phyloP scores from a whole-genome alignment of 148 eudicot genomes.

The Selenicereus undatus region DNA sequence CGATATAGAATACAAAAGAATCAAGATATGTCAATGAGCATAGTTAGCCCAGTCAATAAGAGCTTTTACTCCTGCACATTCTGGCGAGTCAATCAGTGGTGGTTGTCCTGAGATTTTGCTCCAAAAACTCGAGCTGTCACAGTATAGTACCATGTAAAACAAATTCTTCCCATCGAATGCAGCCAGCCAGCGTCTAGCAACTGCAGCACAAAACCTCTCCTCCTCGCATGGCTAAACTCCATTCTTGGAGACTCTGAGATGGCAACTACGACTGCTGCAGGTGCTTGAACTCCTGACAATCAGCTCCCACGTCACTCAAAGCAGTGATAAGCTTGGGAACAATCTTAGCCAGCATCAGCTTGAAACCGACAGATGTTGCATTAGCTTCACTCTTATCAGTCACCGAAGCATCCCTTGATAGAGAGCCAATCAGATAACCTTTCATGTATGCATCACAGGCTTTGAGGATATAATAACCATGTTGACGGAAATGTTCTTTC shows the following conservation, averaged over 20 bases:
- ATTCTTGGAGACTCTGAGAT: not conserved
- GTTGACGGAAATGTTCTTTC: slow-evolving; percentile 64
- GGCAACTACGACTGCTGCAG: slow-evolving; percentile 40
- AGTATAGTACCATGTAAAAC: not conserved
- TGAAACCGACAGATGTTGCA: slow-evolving; percentile 93
- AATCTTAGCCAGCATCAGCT: slow-evolving; percentile 88
- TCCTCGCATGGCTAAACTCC: slow-evolving; percentile 9
- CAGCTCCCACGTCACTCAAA: slow-evolving; percentile 65
- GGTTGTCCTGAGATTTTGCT: slow-evolving; percentile 11
- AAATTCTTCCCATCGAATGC: not conserved
- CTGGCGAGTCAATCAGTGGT: not conserved
- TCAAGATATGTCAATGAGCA: slow-evolving; percentile 26
- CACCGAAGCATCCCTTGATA: slow-evolving; percentile 68
- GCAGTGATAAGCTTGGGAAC: slow-evolving; percentile 63
- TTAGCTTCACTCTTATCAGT: slow-evolving; percentile 46
- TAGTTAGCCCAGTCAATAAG: slow-evolving; percentile 21
- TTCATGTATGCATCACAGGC: slow-evolving; percentile 99
- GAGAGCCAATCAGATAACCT: slow-evolving; percentile 79
- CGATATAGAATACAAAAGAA: slow-evolving; percentile 27
- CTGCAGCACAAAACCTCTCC: not conserved
- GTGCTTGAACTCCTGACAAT: slow-evolving; percentile 70
- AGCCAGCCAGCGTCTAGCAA: not conserved
- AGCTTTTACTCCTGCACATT: slow-evolving; percentile 12
- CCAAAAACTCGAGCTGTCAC: slow-evolving; percentile 27
- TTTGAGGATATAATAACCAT: slow-evolving; percentile 81